Evolutionary conservation across 345 rosid species (phyloP).

Genomic region (Bruguiera parviflora): DNA sequence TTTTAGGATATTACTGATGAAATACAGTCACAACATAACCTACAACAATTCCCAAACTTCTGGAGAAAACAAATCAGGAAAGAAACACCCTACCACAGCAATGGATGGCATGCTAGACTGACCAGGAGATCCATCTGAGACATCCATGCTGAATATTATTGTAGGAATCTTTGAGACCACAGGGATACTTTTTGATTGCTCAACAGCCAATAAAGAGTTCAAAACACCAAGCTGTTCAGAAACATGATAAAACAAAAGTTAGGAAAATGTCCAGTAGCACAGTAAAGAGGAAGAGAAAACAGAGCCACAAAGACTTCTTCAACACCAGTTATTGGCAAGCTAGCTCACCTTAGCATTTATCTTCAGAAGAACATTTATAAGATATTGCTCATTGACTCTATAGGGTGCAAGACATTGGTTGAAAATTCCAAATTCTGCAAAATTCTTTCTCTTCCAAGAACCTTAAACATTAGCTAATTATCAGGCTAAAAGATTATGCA

Average conservation of each 20-base stretch:
- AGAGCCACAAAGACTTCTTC: neutral
- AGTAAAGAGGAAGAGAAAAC: neutral
- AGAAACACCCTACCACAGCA: slow-evolving; percentile 24
- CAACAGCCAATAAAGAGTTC: slow-evolving; percentile 23
- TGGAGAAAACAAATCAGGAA: neutral
- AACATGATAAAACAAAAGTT: neutral
- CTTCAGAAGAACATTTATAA: slow-evolving; percentile 28
- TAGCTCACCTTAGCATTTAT: slow-evolving; percentile 26
- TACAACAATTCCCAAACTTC: neutral
- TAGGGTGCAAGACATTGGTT: slow-evolving; percentile 23
- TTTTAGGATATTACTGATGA: neutral
- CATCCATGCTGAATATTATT: slow-evolving; percentile 29
- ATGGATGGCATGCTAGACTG: slow-evolving; percentile 25
- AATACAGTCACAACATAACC: no score
- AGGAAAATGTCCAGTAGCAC: neutral
- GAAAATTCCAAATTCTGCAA: slow-evolving; percentile 28
- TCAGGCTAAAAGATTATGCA: slow-evolving; percentile 1
- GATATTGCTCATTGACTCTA: slow-evolving; percentile 23
- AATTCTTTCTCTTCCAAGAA: slow-evolving; percentile 28
- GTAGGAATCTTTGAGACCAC: slow-evolving; percentile 26
- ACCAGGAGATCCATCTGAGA: slow-evolving; percentile 29
- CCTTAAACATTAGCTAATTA: slow-evolving; percentile 9
- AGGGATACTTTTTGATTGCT: slow-evolving; percentile 16
- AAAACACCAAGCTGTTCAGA: slow-evolving; percentile 24
- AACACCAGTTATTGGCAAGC: neutral